Evolutionary conservation across 441 rosid genomes (phyloP).

Genomic region (Adansonia gregorii): DNA sequence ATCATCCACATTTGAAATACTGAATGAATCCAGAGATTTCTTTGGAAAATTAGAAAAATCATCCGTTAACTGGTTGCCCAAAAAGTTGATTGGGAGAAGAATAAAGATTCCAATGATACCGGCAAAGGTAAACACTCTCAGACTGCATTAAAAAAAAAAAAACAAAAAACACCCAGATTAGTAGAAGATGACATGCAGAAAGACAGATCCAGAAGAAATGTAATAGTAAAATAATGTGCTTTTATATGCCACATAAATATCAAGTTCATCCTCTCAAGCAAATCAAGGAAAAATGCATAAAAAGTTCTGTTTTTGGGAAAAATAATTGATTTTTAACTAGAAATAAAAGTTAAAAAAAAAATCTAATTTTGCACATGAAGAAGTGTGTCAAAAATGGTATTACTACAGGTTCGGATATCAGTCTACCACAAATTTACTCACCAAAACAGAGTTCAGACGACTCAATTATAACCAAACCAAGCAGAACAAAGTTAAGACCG

Average conservation of each 20-base stretch:
- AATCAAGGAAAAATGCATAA: neutral
- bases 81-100: constrained; percentile 84
- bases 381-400: neutral
- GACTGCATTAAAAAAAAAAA: constrained; percentile 45
- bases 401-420: neutral
- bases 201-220: neutral
- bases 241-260: neutral
- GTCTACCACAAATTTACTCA: neutral
- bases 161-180: neutral
- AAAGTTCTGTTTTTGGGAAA: neutral
- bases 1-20: constrained; percentile 79
- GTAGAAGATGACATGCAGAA: constrained; percentile 4
- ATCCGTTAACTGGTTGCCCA: constrained; percentile 66
- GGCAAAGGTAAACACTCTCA: constrained; percentile 70
- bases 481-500: neutral
- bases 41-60: constrained; percentile 63
- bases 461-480: neutral
- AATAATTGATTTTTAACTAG: neutral
- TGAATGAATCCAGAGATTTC: constrained; percentile 77
- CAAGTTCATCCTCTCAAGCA: neutral
- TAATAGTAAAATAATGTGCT: neutral
- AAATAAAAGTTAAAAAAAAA: neutral
- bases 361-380: neutral
- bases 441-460: neutral
- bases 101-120: constrained; percentile 64